Evolutionary conservation across 257 asterid species (phyloP), one percentile per base, ranked within the genome.

Genomic region (Ilex aquifolium): DNA sequence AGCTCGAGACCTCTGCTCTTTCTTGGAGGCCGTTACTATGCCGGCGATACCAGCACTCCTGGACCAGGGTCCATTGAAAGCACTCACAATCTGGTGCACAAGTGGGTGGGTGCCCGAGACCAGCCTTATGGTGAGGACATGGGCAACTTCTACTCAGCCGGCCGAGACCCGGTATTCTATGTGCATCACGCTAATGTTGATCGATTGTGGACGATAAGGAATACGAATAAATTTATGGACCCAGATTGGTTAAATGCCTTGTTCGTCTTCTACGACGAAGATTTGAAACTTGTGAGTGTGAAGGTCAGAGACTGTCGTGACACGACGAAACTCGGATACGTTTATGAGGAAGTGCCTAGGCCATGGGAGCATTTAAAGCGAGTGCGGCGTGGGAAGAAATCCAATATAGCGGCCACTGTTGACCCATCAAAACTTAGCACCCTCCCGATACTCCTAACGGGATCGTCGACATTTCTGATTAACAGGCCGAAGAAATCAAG

Each of bases 141-240:
- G 91, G 95, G 95, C 0, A 85, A 82, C 69, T 85, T 85, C 61
- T 81, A 86, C 65, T 83, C 90, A 0, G 88, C 95, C 0, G 91
- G 80, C 0, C 67, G 91, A 67, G 96, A 88, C 63, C 27, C 71
- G 0, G 0, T 78, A 17, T 88, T 88, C 77, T 88, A 81, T 52
- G 61, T 59, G 36, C 96, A 85, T 57, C 96, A 88, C 74, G 71
- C 83, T 0, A 85, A 85, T n/a, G 83, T 83, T 0, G 96, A 88
- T 31, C 53, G 96, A 0, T 69, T 88, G 96, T 88, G 96, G 96
- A 29, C 84, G 0, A 51, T 81, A 0, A 17, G 29, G 58, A 27
- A 71, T 61, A 10, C 39, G 65, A 0, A 32, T n/a, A 7, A 76
- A 71, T 48, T 76, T 32, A 63, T 31, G 0, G 79, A 81, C 39